Percentiles rank a stretch among this genome's conserved stretches.
These are phyloP conservation scores for Erodium trifolium DNA, from an alignment of 441 rosid genomes.

Conservation along the genomic window DNA sequence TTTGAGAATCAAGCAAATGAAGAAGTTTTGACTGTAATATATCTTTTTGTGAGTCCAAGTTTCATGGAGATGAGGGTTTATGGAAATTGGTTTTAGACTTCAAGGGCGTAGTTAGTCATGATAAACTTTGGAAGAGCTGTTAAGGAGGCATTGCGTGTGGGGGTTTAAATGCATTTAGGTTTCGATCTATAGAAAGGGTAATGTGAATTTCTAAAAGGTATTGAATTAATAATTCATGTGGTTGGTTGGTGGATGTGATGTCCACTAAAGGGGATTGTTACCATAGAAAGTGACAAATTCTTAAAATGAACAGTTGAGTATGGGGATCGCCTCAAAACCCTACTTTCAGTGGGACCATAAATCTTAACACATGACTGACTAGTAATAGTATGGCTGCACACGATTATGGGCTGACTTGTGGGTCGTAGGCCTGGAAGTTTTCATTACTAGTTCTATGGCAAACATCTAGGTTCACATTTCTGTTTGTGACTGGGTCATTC, in stretches of 20 bases:
- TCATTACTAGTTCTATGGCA: background rate
- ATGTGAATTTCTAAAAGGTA: background rate
- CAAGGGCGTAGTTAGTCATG: background rate
- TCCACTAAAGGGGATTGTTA: background rate
- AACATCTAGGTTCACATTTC: background rate
- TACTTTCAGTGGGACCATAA: background rate
- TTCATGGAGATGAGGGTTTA: background rate
- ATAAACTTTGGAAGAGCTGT: background rate
- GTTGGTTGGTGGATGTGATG: constrained; percentile 1
- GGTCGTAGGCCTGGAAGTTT: background rate
- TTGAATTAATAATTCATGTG: background rate
- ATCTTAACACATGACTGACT: background rate
- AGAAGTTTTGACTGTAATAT: background rate
- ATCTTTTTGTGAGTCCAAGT: background rate
- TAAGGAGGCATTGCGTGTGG: background rate
- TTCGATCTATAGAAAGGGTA: background rate
- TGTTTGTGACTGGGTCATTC: background rate
- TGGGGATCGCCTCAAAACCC: background rate
- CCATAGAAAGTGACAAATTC: background rate
- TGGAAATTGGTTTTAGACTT: background rate
- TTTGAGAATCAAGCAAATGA: background rate
- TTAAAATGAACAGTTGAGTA: background rate
- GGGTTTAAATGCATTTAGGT: background rate
- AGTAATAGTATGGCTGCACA: background rate
- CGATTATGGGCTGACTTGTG: background rate